Conservation (phyloP, 352 stramenopile species). For the Pythium dissotocum region DNA sequence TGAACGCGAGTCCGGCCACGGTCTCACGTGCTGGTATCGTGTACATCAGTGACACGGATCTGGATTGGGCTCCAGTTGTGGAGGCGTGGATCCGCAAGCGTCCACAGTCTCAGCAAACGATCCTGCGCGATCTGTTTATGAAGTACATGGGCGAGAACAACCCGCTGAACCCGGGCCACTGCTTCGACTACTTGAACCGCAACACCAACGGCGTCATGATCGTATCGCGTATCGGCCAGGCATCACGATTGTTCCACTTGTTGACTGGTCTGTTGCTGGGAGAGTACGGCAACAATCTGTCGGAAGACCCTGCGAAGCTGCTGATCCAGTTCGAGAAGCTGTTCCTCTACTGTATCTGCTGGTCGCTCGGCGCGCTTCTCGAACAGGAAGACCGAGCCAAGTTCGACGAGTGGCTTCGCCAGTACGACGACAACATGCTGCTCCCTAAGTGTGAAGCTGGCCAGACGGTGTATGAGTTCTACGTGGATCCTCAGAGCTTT, state of each 20-base stretch:
- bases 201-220: slow-evolving; percentile 94
- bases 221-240: slow-evolving; percentile 91
- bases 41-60: slow-evolving; percentile 97
- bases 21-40: slow-evolving; percentile 97
- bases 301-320: slow-evolving; percentile 68
- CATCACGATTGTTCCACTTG: slow-evolving; percentile 80
- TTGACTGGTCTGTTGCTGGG: slow-evolving; percentile 91
- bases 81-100: slow-evolving; percentile 96
- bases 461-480: slow-evolving; percentile 94
- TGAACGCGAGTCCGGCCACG: slow-evolving; percentile 96
- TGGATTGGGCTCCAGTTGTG: slow-evolving; percentile 97
- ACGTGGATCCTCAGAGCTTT: slow-evolving; percentile 89
- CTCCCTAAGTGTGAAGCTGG: slow-evolving; percentile 90
- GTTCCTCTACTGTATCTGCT: slow-evolving; percentile 96
- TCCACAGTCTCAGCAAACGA: slow-evolving; percentile 79
- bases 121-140: slow-evolving; percentile 91
- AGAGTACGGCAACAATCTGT: slow-evolving; percentile 66
- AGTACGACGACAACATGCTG: slow-evolving; percentile 89
- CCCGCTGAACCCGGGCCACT: slow-evolving; percentile 92
- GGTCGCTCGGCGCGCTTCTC: slow-evolving; percentile 95
- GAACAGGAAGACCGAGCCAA: slow-evolving; percentile 95
- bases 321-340: slow-evolving; percentile 93
- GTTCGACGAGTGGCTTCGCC: slow-evolving; percentile 95
- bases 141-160: slow-evolving; percentile 97
- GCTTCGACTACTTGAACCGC: slow-evolving; percentile 95